Evolutionary conservation across 257 asterid species (phyloP).

Genomic region (Solanum microdontum): DNA sequence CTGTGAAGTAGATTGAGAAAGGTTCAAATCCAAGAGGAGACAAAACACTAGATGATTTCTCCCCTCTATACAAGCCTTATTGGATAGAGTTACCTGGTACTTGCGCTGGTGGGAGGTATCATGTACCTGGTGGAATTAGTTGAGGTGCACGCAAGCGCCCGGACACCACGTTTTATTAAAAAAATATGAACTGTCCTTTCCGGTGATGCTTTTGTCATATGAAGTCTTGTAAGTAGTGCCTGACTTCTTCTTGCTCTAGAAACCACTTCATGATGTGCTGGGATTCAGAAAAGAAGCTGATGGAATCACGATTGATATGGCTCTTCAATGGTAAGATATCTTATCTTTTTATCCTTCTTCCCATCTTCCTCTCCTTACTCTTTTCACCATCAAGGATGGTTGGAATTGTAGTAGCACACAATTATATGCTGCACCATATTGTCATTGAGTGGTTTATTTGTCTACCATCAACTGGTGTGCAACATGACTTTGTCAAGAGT

Average conservation of each 20-base stretch:
- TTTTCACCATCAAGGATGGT: background rate
- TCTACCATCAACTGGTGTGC: background rate
- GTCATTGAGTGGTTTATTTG: background rate
- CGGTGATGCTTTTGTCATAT: background rate
- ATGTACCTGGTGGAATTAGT: background rate
- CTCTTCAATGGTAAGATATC: slow-evolving; percentile 77
- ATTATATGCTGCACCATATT: background rate
- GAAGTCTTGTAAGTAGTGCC: slow-evolving; percentile 9
- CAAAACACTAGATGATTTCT: background rate
- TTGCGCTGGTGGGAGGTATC: background rate
- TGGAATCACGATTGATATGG: slow-evolving; percentile 63
- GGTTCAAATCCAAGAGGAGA: background rate
- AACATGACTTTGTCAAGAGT: background rate
- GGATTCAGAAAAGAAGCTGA: slow-evolving; percentile 69
- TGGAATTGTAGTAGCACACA: background rate
- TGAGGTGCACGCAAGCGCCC: background rate
- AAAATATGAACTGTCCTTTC: background rate
- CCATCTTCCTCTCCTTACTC: background rate
- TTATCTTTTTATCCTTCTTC: background rate
- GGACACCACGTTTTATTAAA: background rate
- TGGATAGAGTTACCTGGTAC: background rate
- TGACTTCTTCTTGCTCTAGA: slow-evolving; percentile 41
- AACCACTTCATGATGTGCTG: slow-evolving; percentile 78
- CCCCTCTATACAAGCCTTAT: background rate
- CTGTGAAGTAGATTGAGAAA: background rate